Evolutionary conservation across 305 asterid species (phyloP), one percentile per base, ranked within the genome.

Genomic region (Fraxinus albicans): DNA sequence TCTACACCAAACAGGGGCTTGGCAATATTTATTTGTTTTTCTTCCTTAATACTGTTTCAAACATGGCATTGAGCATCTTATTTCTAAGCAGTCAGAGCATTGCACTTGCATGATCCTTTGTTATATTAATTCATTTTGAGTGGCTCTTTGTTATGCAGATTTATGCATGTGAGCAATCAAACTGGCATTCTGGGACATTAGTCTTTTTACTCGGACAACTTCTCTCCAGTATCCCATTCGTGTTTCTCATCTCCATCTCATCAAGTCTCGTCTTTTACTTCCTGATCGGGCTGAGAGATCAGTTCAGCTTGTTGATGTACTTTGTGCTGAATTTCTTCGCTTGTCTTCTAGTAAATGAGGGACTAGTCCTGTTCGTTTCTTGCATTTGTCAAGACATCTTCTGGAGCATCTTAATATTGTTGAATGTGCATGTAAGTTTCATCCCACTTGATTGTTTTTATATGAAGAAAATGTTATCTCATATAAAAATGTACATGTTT

Each of bases 261-360:
- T 91, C 99, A 75, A 93, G 99, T 85, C 90, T 95, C 55, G 95
- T 91, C 83, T 95, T 97, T 92, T 97, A 97, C 88, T 95, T 97
- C 92, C 98, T 97, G 21, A 79, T 94, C 8, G 98, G 98, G 80
- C 92, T 97, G 83, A 95, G 90, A 76, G 89, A 90, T 47, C 99
- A 97, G 81, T 95, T 97, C 97, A 87, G 91, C 91, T 84, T 94
- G 88, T 86, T 97, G 93, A 86, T 95, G 91, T 97, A 97, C 83
- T 97, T 97, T 79, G 89, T 92, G 72, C 88, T 95, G 79, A 95
- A 97, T 85, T 91, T 93, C 93, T 94, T 95, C 85, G 83, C 72
- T 90, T 97, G 99, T 91, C 99, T 97, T 63, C 85, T 97, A 15
- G 94, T 95, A 70, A 97, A 93, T 53, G 99, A 97, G 87, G 99